Evolutionary conservation across 2,329 filamentous ascomycete genomes (phyloP).

Genomic region (Penicillium polonicum): DNA sequence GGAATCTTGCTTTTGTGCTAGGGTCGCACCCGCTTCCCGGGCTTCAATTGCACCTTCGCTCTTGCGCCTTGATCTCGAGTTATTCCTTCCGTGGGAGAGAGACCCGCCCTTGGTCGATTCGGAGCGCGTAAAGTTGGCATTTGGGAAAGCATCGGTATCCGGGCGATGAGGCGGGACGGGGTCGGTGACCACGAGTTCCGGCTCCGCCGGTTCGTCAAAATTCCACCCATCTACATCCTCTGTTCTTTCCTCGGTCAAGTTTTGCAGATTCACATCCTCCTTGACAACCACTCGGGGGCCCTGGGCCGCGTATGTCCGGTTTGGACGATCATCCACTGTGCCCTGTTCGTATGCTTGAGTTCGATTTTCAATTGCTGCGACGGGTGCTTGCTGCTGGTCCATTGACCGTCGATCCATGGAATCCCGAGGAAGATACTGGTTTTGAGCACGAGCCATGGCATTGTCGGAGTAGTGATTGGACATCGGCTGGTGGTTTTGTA

Average conservation of each 20-base stretch:
- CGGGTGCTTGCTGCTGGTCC: slow-evolving; percentile 48
- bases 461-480: slow-evolving; percentile 49
- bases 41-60: slow-evolving; percentile 65
- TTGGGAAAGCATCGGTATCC: slow-evolving; percentile 85
- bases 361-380: slow-evolving; percentile 55
- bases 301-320: slow-evolving; percentile 59
- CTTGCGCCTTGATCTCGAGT: slow-evolving; percentile 68
- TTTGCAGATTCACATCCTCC: slow-evolving; percentile 46
- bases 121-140: slow-evolving; percentile 70
- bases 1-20: slow-evolving; percentile 60
- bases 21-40: slow-evolving; percentile 44
- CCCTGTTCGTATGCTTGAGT: slow-evolving; percentile 45
- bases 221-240: slow-evolving; percentile 80
- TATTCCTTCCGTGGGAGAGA: slow-evolving; percentile 73
- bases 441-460: slow-evolving; percentile 41
- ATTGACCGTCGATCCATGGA: slow-evolving; percentile 42
- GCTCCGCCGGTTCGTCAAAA: slow-evolving; percentile 74
- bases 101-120: slow-evolving; percentile 70
- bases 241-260: slow-evolving; percentile 46
- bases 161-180: slow-evolving; percentile 62
- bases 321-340: slow-evolving; percentile 55
- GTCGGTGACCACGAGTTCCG: slow-evolving; percentile 39
- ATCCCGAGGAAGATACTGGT: slow-evolving; percentile 46
- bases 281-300: slow-evolving; percentile 51
- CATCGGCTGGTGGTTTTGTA: slow-evolving; percentile 61